Base-by-base conservation (phyloP, 768 basidiomycete species). In the Sistotremastrum niveocremeum region DNA sequence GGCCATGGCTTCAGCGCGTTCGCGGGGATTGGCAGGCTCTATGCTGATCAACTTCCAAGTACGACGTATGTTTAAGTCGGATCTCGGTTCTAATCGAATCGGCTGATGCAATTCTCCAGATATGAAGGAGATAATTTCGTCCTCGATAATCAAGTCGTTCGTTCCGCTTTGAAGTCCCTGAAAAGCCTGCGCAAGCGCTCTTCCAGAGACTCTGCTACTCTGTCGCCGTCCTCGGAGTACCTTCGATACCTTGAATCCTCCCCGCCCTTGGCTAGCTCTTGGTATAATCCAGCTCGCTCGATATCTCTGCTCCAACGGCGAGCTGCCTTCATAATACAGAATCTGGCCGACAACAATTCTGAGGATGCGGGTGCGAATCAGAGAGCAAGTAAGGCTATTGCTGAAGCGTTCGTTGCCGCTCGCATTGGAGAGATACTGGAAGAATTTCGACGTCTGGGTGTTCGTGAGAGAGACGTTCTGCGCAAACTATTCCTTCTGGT, bases 91-190 rank as follows among this genome's bases (percentile, higher is more conserved):
- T 39, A 34, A 34, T 42, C 20, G 31, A 8, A 46, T n/a, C 10
- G 5, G 35, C 32, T 3, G 20, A 20, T 20, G 39, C 34, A 7
- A 6, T 34, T 7, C 54, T 37, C 29, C 49, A 81, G 80, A 2
- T 84, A 74, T 51, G 84, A 86, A 62, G 83, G 84, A 9, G 84
- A 87, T 55, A 86, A 87, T 56, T 85, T 72, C 49, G 79, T 85
- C 4, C 69, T 87, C 7, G 79, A 83, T 52, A 69, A 74, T 41
- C 84, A 87, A 60, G 81, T 84, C 34, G 74, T 82, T 34, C 74
- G 81, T 28, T 75, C 80, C 0, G 80, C 81, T 3, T 60, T 83
- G 31, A 86, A 84, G 52, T 69, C 79, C 0, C 71, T 70, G 54
- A 63, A 59, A 11, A 54, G 49, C 10, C 55, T 73, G 5, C 59